Percentiles rank a stretch among this genome's conserved stretches.
phyloP scores from a whole-genome alignment of 2,329 filamentous ascomycete species.

The Monosporascus sp. region DNA sequence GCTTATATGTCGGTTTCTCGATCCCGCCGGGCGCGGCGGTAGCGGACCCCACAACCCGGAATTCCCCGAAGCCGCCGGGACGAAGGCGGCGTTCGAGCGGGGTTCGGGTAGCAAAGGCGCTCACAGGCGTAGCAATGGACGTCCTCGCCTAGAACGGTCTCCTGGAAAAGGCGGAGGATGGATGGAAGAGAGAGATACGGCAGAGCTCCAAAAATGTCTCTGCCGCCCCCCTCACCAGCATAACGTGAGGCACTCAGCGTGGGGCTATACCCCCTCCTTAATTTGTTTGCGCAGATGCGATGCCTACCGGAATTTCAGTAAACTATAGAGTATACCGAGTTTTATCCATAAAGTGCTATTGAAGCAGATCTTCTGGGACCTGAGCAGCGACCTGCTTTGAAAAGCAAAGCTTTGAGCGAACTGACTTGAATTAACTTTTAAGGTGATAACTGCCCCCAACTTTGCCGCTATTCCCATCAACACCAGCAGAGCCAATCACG shows the following conservation, averaged over 20 bases:
- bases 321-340: too few species aligned
- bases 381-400: too few species aligned
- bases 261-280: too few species aligned
- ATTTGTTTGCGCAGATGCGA: too few species aligned
- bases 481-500: slow-evolving; percentile 7
- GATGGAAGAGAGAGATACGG: slow-evolving; percentile 30
- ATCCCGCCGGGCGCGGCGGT: slow-evolving; percentile 41
- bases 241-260: too few species aligned
- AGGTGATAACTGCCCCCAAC: too few species aligned
- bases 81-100: slow-evolving; percentile 39
- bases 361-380: too few species aligned
- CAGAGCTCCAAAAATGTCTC: not conserved
- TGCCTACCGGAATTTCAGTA: too few species aligned
- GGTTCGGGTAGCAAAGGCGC: slow-evolving; percentile 41
- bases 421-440: too few species aligned
- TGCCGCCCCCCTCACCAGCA: not conserved
- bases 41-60: slow-evolving; percentile 47
- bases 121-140: slow-evolving; percentile 44
- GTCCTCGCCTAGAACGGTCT: slow-evolving; percentile 38
- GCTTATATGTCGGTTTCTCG: slow-evolving; percentile 46
- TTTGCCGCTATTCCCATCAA: too few species aligned
- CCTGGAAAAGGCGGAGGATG: slow-evolving; percentile 36
- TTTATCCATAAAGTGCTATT: too few species aligned
- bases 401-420: too few species aligned
- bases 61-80: slow-evolving; percentile 48